These are phyloP conservation scores for Rhazya stricta DNA, from an alignment of 257 asterid species.

Conservation along the genomic window DNA sequence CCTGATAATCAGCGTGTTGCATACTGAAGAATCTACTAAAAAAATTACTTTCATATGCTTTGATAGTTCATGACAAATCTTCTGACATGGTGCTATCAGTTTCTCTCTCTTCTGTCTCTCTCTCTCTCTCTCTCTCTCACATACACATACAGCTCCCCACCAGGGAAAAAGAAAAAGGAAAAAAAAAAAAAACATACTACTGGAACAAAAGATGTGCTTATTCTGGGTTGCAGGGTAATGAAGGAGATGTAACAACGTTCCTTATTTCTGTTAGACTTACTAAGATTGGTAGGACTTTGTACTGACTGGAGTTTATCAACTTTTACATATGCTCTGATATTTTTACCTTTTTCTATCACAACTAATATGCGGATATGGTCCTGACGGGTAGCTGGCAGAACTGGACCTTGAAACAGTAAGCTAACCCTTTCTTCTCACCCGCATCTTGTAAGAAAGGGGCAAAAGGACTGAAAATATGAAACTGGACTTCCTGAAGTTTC, in stretches of 20 bases:
- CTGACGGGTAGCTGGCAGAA: neutral
- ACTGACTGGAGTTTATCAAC: neutral
- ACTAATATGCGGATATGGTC: neutral
- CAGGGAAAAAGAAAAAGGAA: too few relatives aligned
- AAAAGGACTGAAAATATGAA: neutral
- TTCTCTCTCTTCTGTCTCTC: neutral
- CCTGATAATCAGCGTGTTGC: neutral
- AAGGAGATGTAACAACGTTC: neutral
- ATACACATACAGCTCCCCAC: too few relatives aligned
- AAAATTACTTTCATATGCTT: neutral
- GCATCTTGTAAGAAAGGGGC: neutral
- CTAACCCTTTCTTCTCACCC: neutral
- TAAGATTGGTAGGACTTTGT: neutral
- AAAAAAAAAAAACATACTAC: too few relatives aligned
- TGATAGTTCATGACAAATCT: neutral
- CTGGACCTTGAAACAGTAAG: neutral
- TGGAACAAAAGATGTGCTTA: too few relatives aligned
- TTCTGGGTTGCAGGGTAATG: neutral
- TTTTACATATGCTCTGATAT: neutral
- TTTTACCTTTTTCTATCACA: neutral
- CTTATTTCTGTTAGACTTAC: neutral
- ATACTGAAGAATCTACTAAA: neutral
- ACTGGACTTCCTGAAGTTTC: neutral
- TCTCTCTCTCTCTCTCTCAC: neutral
- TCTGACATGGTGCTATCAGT: neutral